Percentiles rank a stretch among this genome's conserved stretches.
Evolutionary conservation across 2,329 filamentous ascomycete genomes (phyloP).

Genomic region (Thielaviopsis musarum): DNA sequence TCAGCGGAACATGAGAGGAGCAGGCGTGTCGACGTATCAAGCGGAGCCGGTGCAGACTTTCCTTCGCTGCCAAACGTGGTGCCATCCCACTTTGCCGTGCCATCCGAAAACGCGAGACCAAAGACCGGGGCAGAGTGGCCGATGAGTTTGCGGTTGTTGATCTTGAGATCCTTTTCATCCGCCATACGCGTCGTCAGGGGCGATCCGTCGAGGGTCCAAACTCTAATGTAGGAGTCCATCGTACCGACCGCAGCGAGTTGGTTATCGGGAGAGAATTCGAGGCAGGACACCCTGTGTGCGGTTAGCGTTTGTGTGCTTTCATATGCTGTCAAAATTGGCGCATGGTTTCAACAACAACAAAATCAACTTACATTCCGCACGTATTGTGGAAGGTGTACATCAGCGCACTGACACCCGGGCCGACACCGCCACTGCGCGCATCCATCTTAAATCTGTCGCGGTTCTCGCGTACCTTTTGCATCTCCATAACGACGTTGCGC

Average conservation of each 20-base stretch:
- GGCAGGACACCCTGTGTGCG: constrained; percentile 55
- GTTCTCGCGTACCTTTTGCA: constrained; percentile 84
- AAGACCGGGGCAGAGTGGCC: constrained; percentile 87
- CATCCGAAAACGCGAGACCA: constrained; percentile 67
- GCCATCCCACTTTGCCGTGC: constrained; percentile 38
- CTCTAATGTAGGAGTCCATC: constrained; percentile 83
- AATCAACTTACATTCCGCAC: constrained; percentile 53
- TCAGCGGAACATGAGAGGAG: constrained; percentile 80
- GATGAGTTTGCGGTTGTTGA: constrained; percentile 54
- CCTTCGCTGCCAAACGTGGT: constrained; percentile 33
- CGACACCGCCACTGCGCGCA: constrained; percentile 64
- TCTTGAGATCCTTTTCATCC: constrained; percentile 40
- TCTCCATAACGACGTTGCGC: constrained; percentile 82
- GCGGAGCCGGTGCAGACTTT: constrained; percentile 22
- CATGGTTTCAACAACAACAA: too few species aligned
- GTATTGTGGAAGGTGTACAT: constrained; percentile 99
- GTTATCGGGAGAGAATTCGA: constrained; percentile 89
- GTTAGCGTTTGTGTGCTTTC: constrained; percentile 13
- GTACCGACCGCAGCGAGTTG: constrained; percentile 77
- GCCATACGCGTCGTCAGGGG: constrained; percentile 52
- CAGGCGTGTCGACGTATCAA: constrained; percentile 48
- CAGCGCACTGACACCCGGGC: constrained; percentile 70
- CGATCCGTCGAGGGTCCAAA: constrained; percentile 82
- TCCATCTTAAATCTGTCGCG: constrained; percentile 84
- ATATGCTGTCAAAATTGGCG: not conserved